phyloP scores from a whole-genome alignment of 2,329 filamentous ascomycete genomes.

The Hypoxylon sp. region DNA sequence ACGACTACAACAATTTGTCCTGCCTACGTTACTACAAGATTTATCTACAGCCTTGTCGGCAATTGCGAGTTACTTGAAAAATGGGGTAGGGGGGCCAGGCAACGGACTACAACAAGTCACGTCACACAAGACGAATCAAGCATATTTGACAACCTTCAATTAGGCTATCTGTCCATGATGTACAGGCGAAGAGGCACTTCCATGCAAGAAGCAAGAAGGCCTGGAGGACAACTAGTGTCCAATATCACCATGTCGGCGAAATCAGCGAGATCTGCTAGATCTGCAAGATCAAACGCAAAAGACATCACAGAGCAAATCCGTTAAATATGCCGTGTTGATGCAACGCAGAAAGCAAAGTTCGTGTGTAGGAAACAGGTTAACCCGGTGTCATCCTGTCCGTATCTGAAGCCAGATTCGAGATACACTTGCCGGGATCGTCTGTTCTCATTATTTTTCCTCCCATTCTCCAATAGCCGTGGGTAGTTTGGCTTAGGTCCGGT shows the following conservation, averaged over 20 bases:
- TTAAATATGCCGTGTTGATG: constrained; percentile 12
- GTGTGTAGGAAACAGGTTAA: constrained; percentile 8
- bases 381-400: constrained; percentile 10
- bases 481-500: constrained; percentile 1
- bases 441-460: constrained; percentile 3
- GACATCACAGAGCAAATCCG: constrained; percentile 40
- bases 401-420: background rate
- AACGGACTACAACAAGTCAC: too few species aligned
- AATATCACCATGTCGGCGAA: background rate
- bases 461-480: constrained; percentile 15
- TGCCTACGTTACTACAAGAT: background rate
- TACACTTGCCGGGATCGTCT: constrained; percentile 1
- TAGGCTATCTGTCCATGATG: constrained; percentile 32
- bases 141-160: constrained; percentile 10
- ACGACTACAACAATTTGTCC: background rate
- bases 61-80: too few species aligned
- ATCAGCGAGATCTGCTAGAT: background rate
- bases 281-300: constrained; percentile 7
- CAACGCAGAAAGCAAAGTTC: constrained; percentile 25
- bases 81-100: too few species aligned
- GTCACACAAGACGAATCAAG: background rate
- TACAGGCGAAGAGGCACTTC: constrained; percentile 30
- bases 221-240: background rate
- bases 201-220: constrained; percentile 4
- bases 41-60: background rate